Base-by-base conservation (phyloP, 345 rosid species). In the Passiflora organensis region DNA sequence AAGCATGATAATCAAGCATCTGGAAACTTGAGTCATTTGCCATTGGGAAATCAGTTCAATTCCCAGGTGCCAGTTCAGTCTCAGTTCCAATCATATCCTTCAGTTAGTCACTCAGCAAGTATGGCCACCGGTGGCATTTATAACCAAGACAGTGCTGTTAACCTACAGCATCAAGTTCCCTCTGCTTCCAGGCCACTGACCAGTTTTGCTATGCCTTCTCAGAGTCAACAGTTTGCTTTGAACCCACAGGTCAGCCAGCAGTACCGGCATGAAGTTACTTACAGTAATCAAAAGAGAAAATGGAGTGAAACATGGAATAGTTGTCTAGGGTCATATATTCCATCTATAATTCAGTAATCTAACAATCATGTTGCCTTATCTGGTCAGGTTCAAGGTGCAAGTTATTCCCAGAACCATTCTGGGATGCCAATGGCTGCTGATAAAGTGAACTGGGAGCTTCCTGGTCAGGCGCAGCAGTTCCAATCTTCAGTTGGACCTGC, bases 231-330 rank as follows among this genome's bases (percentile, higher is more conserved):
- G 55, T 65, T 71, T 78, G 72, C 72, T 69, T 74, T 62, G 61
- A 63, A 93, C 37, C 78, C 76, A 39, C 74, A 83, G 37, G 73
- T 70, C 65, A 63, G 63, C 66, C 94, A 75, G 64, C 90, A 74
- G 59, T 77, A 78, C 74, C 90, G 76, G 59, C 63, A 51, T 44
- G 86, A 79, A 58, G 71, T 64, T 70, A 61, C 79, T 68, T 65
- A 65, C 1, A 56, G 39, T 48, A 61, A 59, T 53, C 80, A 68
- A 50, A 77, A 66, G 67, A 79, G 73, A 24, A n/a, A 78, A 77
- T 66, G 68, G 75, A 51, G 58, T 71, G 54, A 63, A 64, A 41
- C 80, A 64, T 70, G 90, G 77, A 67, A 43, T 60, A 20, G 81
- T 71, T 60, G 65, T 69, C 59, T 62, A 80, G 34, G 70, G 59